These are phyloP conservation scores for Trematosphaeria pertusa DNA, from an alignment of 2,329 filamentous ascomycete species.

Conservation along the genomic window DNA sequence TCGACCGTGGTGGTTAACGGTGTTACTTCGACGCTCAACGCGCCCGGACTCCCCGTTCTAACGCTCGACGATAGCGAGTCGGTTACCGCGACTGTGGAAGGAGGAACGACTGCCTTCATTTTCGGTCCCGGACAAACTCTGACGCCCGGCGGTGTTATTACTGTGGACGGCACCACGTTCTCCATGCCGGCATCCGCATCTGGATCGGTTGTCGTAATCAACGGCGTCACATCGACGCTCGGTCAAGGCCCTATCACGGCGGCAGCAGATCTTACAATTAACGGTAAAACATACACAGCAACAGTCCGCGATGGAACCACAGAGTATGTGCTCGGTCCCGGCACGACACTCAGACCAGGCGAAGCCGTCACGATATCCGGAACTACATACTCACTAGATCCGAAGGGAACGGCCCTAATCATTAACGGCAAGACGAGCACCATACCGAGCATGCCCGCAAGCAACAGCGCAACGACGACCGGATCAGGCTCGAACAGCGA, in stretches of 20 bases:
- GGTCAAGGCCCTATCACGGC: constrained; percentile 20
- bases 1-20: constrained; percentile 38
- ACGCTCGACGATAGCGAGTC: constrained; percentile 13
- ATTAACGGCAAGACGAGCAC: constrained; percentile 42
- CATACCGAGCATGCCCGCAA: constrained; percentile 31
- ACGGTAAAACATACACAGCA: constrained; percentile 34
- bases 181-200: constrained; percentile 3
- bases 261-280: constrained; percentile 32
- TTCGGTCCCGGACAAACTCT: constrained; percentile 4
- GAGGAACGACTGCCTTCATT: constrained; percentile 3
- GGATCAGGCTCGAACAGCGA: constrained; percentile 10
- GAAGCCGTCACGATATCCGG: constrained; percentile 32
- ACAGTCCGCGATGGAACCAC: constrained; percentile 32
- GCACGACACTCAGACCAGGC: constrained; percentile 33
- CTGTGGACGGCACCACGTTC: constrained; percentile 8
- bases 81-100: constrained; percentile 13
- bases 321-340: constrained; percentile 30
- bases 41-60: constrained; percentile 17
- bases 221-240: constrained; percentile 25
- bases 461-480: constrained; percentile 35
- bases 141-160: constrained; percentile 6
- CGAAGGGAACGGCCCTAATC: constrained; percentile 35
- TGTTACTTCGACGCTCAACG: constrained; percentile 26
- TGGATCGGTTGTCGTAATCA: constrained; percentile 8
- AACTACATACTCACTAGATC: constrained; percentile 38